Percentiles rank a stretch among this genome's conserved stretches.
Conservation (phyloP, 257 asterid genomes). For the Solanum tacnaense region DNA sequence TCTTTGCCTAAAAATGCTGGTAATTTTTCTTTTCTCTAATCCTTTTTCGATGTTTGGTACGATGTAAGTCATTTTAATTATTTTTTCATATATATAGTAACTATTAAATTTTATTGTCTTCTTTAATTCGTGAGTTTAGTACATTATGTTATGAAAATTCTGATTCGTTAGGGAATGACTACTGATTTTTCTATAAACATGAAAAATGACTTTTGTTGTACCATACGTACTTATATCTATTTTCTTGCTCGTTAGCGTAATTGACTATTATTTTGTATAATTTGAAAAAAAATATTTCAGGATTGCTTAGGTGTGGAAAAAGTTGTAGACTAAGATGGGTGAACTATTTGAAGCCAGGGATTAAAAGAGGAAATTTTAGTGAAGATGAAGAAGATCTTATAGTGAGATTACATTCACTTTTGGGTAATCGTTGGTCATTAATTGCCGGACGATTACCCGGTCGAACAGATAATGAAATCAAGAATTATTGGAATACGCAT, state of each 20-base stretch:
- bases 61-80: not conserved
- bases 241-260: not conserved
- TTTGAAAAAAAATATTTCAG: constrained; percentile 2
- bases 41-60: not conserved
- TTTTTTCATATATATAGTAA: not conserved
- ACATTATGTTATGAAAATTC: not conserved
- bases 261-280: not conserved
- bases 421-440: constrained; percentile 75
- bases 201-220: not conserved
- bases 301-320: constrained; percentile 67
- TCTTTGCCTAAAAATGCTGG: constrained; percentile 51
- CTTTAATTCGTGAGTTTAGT: not conserved
- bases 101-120: not conserved
- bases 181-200: not conserved
- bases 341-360: constrained; percentile 70
- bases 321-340: constrained; percentile 74
- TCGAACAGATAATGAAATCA: constrained; percentile 76
- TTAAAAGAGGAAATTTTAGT: constrained; percentile 52
- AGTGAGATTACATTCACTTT: constrained; percentile 44
- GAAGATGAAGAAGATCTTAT: constrained; percentile 62
- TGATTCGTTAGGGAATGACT: not conserved
- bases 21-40: not conserved
- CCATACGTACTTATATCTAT: not conserved
- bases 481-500: constrained; percentile 64
- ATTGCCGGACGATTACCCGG: constrained; percentile 73